Base-by-base conservation (phyloP, 2,329 filamentous ascomycete species). In the Sporothrix inflata region DNA sequence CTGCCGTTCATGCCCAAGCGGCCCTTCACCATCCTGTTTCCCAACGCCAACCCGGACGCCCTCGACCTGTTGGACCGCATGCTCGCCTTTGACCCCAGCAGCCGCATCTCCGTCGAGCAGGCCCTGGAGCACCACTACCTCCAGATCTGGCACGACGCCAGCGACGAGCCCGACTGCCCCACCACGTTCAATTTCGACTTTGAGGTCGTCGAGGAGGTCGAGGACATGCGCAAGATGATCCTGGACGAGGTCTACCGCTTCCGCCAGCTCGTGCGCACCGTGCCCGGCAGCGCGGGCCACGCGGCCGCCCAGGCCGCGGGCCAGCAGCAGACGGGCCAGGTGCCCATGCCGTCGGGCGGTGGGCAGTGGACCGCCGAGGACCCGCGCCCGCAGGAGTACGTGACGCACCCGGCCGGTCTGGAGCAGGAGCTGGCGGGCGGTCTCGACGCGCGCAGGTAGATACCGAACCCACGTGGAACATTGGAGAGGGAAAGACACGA, bases 151-250 rank as follows among this genome's bases (percentile, higher is more conserved):
- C 96, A 99, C 84, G 96, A 99, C 78, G 93, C 94, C 69, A 94
- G 92, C 4, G 96, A 99, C 83, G 96, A 99, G 85, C 96, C 96
- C 24, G 89, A 91, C 75, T 98, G 95, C 84, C 94, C 94, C 0
- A 93, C 92, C 19, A 94, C 94, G 21, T 99, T 99, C 83, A 94
- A 99, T 85, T 99, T 99, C 85, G 92, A 95, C 81, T 99, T 99
- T 79, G 96, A 99, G 82, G 91, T 97, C n/a, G 90, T 98, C 51
- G 95, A 99, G 70, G 96, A 98, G 60, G 94, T 99, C 24, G 88
- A 86, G 27, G 93, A 98, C 77, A 98, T 99, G 94, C 93, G 96
- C 80, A 91, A 91, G 82, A 97, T 98, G 93, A 99, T 99, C 76
- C 86, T 98, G 73, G 92, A 95, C n/a, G 96, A 99, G 82, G 96